These are phyloP conservation scores for Penicillium tannophilum DNA, from an alignment of 495 filamentous ascomycete genomes.

Conservation along the genomic window DNA sequence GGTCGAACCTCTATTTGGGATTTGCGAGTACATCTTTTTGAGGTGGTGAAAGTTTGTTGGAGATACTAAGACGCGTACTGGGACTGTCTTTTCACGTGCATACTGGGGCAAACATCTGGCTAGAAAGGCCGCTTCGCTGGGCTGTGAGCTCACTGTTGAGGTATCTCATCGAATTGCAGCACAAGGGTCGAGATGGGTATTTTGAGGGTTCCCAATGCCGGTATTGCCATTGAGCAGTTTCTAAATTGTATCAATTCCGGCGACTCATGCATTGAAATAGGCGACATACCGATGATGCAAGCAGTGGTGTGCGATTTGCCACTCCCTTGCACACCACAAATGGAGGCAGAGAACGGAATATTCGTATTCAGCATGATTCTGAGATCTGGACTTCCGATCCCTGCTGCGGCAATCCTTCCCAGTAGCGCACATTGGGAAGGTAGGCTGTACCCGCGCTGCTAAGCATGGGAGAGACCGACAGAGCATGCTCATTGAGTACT, in stretches of 20 bases:
- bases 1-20: too few relatives aligned
- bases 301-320: slow-evolving; percentile 74
- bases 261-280: too few relatives aligned
- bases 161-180: slow-evolving; percentile 66
- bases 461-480: too few relatives aligned
- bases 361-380: not conserved
- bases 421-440: too few relatives aligned
- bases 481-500: too few relatives aligned
- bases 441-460: too few relatives aligned
- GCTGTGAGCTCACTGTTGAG: slow-evolving; percentile 48
- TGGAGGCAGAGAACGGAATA: slow-evolving; percentile 57
- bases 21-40: too few relatives aligned
- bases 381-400: too few relatives aligned
- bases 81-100: slow-evolving; percentile 42
- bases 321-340: slow-evolving; percentile 74
- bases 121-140: slow-evolving; percentile 69
- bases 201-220: slow-evolving; percentile 33
- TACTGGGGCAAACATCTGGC: slow-evolving; percentile 17
- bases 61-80: slow-evolving; percentile 63
- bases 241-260: slow-evolving; percentile 17
- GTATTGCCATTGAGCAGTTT: slow-evolving; percentile 48
- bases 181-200: slow-evolving; percentile 63
- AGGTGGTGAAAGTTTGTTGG: slow-evolving; percentile 54
- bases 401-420: too few relatives aligned
- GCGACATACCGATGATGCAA: slow-evolving; percentile 50